Evolutionary conservation across 1,284 basidiomycete genomes (phyloP).

Genomic region (Marasmius oreades): DNA sequence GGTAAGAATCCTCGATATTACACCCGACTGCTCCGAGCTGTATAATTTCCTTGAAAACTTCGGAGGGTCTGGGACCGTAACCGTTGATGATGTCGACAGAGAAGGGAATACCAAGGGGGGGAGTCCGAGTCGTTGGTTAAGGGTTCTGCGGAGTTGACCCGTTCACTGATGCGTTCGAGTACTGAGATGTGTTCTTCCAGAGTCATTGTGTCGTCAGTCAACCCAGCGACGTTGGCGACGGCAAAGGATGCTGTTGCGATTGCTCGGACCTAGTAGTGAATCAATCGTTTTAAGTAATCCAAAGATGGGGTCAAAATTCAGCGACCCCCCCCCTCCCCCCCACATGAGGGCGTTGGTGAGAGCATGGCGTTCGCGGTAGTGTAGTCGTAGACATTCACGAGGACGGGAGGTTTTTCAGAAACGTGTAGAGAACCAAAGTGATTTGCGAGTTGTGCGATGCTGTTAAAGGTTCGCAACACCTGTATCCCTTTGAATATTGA

Average conservation of each 20-base stretch:
- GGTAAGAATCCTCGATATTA: constrained; percentile 6
- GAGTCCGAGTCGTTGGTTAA: neutral
- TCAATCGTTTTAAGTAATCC: too few relatives aligned
- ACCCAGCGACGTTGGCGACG: neutral
- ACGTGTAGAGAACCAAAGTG: constrained; percentile 3
- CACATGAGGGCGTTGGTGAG: constrained; percentile 3
- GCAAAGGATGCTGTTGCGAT: constrained; percentile 4
- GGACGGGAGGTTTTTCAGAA: neutral
- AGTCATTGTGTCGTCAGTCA: constrained; percentile 2
- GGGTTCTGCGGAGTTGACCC: constrained; percentile 1
- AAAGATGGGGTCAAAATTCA: too few relatives aligned
- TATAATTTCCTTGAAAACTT: constrained; percentile 2
- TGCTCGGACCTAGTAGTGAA: neutral
- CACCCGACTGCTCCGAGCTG: constrained; percentile 5
- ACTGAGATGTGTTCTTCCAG: neutral
- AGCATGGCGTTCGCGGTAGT: constrained; percentile 1
- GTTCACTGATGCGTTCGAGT: neutral
- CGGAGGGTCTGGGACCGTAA: neutral
- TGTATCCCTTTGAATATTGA: too few relatives aligned
- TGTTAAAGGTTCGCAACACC: too few relatives aligned
- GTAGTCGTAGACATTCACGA: constrained; percentile 4
- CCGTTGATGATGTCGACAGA: constrained; percentile 3
- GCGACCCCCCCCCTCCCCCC: too few relatives aligned
- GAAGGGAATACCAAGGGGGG: constrained; percentile 3
- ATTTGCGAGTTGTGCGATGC: neutral